Evolutionary conservation across 1,284 basidiomycete genomes (phyloP), one percentile per base, ranked within the genome.

Genomic region (Agroathelia rolfsii): DNA sequence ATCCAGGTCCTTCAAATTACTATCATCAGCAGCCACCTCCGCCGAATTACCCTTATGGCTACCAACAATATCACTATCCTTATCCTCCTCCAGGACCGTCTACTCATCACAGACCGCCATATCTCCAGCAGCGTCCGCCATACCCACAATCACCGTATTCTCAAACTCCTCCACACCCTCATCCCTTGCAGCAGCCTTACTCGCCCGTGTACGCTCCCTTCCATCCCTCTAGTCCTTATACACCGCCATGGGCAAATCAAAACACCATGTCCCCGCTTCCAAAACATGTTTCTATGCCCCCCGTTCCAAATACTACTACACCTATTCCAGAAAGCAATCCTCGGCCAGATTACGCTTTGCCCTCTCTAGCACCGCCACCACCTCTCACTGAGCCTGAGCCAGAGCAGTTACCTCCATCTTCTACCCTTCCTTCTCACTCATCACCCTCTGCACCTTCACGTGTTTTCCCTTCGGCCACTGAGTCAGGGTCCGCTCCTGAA

Each of bases 201-300:
- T 24, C 22, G 22, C n/a, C n/a, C n/a, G 8, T n/a, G 22, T 24
- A 24, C n/a, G n/a, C 8, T 24, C 22, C 38, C 2, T 28, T 40
- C 1, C 48, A 47, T 20, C 40, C 48, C 1, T 35, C 47, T 30
- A 41, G 40, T 35, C 46, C 48, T 37, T 50, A 50, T 39, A 29
- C 38, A 25, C 1, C 41, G 3, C 15, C 43, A 16, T 50, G 51
- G 44, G 55, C 53, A 11, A 39, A 49, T 8, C 46, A 57, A 23
- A 54, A 57, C 15, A 56, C 52, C 17, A 36, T 55, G 22, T 47
- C 49, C 4, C 45, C 50, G 1, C 41, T 55, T n/a, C 54, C 52
- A 12, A 55, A 56, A 29, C 50, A 51, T 23, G 40, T 51, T 5
- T 48, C 46, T 10, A 52, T 50, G 41, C 44, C 51, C 13, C 40